Percentiles rank a stretch among this genome's conserved stretches.
phyloP scores from a whole-genome alignment of 176 grass and related monocot genomes.

The Poa annua region DNA sequence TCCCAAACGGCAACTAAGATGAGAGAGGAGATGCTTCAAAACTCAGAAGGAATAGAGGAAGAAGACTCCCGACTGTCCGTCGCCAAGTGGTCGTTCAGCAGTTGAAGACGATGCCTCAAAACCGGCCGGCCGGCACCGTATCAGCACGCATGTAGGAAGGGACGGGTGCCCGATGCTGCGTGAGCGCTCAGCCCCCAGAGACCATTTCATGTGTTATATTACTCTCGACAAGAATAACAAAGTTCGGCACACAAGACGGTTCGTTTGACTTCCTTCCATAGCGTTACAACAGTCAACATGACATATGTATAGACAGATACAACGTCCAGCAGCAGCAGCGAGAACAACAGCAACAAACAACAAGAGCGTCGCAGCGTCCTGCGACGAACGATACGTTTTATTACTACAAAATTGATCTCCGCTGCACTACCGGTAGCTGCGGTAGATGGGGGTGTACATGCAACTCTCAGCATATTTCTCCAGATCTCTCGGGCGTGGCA shows the following conservation, averaged over 20 bases:
- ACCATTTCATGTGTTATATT: no score
- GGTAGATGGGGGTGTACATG: slow-evolving; percentile 91
- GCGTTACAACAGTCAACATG: slow-evolving; percentile 36
- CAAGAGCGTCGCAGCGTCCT: slow-evolving; percentile 29
- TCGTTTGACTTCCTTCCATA: slow-evolving; percentile 25
- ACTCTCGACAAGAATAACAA: slow-evolving; percentile 12
- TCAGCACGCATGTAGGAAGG: no score
- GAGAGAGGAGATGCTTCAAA: no score
- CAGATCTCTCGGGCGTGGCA: slow-evolving; percentile 74
- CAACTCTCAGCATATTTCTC: slow-evolving; percentile 88
- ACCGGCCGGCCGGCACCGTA: no score
- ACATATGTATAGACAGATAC: slow-evolving; percentile 34
- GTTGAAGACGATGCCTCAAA: no score
- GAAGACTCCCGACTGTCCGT: no score
- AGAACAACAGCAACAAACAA: slow-evolving; percentile 15
- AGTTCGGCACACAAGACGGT: slow-evolving; percentile 25
- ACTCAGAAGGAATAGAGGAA: no score
- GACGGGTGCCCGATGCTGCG: no score
- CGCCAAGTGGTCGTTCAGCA: no score
- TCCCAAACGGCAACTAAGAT: no score
- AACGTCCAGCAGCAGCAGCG: slow-evolving; percentile 17
- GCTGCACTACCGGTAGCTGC: slow-evolving; percentile 64
- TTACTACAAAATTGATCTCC: slow-evolving; percentile 63
- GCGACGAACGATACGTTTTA: slow-evolving; percentile 41
- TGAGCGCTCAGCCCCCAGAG: no score